These are phyloP conservation scores for Oryza longistaminata DNA, from an alignment of 176 grass and related monocot species.

Conservation along the genomic window DNA sequence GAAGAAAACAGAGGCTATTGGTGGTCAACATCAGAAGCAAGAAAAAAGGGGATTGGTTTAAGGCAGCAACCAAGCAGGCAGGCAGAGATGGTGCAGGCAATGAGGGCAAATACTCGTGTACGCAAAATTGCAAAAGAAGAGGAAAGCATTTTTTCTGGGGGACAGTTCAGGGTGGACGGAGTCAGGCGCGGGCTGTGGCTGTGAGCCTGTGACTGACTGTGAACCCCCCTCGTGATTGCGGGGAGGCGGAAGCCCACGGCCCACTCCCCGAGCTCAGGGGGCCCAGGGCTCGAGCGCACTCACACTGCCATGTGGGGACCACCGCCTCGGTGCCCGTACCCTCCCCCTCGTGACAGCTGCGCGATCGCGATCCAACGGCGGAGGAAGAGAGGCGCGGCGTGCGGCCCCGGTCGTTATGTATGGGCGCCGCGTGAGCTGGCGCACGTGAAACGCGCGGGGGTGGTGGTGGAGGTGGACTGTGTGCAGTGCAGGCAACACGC, in stretches of 20 bases:
- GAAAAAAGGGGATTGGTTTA: background rate
- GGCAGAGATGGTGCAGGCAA: background rate
- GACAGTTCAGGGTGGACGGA: conserved; percentile 34
- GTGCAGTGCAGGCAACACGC: background rate
- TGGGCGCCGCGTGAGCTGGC: conserved; percentile 26
- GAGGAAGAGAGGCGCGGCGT: background rate
- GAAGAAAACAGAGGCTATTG: background rate
- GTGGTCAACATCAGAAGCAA: conserved; percentile 13
- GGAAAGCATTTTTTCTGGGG: background rate
- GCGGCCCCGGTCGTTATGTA: background rate
- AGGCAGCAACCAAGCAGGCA: background rate
- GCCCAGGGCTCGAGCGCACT: background rate
- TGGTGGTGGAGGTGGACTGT: no score
- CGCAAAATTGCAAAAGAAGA: background rate
- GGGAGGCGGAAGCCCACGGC: conserved; percentile 26
- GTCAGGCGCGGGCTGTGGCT: background rate
- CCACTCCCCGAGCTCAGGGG: conserved; percentile 13
- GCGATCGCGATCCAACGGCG: background rate
- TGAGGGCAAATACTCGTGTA: background rate
- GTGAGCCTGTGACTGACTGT: no score
- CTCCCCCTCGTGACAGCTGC: background rate
- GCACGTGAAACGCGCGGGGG: conserved; percentile 30
- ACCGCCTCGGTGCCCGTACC: background rate
- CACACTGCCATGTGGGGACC: conserved; percentile 11
- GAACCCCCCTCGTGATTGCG: conserved; percentile 1